A percentile compares a stretch with the other conserved stretches of the same genome.
Conservation (phyloP, 1,139 yeast genomes). For the Pichia sp. region DNA sequence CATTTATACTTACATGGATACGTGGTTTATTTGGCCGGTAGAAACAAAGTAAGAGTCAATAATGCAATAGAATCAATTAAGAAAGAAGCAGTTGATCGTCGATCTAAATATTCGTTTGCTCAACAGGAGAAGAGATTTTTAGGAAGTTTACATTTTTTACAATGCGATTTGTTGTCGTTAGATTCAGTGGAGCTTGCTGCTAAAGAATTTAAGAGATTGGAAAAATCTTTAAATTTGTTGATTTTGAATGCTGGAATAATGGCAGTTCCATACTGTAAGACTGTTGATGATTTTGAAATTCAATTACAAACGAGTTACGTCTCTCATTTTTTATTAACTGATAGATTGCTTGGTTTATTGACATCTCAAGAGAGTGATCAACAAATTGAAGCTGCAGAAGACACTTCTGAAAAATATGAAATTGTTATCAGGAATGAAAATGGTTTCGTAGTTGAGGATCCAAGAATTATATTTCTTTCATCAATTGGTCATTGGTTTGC, state of each 20-base stretch:
- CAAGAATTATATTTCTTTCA: slow-evolving; percentile 61
- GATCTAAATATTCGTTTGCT: slow-evolving; percentile 21
- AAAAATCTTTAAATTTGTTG: slow-evolving; percentile 52
- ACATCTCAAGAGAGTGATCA: slow-evolving; percentile 28
- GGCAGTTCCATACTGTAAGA: slow-evolving; percentile 61
- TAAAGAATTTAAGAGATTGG: slow-evolving; percentile 41
- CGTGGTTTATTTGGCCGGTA: slow-evolving; percentile 65
- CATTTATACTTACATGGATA: slow-evolving; percentile 78
- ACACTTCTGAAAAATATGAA: background rate
- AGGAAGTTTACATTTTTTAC: slow-evolving; percentile 56
- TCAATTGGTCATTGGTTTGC: slow-evolving; percentile 66
- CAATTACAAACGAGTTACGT: slow-evolving; percentile 77
- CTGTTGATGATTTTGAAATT: slow-evolving; percentile 65
- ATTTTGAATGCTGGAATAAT: slow-evolving; percentile 80
- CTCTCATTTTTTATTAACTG: slow-evolving; percentile 67
- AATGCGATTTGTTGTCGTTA: slow-evolving; percentile 58
- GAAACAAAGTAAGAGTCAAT: slow-evolving; percentile 50
- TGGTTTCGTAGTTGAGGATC: slow-evolving; percentile 26
- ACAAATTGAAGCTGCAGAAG: background rate
- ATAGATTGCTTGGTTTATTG: slow-evolving; percentile 51
- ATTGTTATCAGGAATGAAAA: slow-evolving; percentile 4
- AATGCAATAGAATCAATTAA: slow-evolving; percentile 51
- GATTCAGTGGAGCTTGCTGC: slow-evolving; percentile 55
- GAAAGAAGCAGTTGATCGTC: slow-evolving; percentile 42
- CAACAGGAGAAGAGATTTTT: slow-evolving; percentile 29